Evolutionary conservation across 164 flowering plant species (phyloP).

Genomic region (Annona squamosa): DNA sequence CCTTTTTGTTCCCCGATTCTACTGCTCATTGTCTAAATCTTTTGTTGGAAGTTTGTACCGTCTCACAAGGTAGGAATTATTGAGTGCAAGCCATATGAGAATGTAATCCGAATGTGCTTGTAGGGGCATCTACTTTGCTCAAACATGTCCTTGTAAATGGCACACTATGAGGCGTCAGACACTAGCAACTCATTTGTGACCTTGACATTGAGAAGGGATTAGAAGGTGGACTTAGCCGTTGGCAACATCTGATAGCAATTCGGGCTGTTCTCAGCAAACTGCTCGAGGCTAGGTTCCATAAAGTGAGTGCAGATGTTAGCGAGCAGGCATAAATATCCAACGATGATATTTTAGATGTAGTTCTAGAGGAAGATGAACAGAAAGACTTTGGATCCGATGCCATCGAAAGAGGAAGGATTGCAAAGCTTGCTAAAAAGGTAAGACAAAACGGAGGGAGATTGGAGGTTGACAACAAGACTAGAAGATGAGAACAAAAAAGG

Average conservation of each 20-base stretch:
- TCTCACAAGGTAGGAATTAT: conserved; percentile 91
- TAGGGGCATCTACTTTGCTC: conserved; percentile 83
- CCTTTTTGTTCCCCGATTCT: conserved; percentile 5
- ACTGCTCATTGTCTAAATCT: conserved; percentile 68
- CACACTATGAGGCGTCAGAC: conserved; percentile 66
- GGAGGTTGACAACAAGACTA: conserved; percentile 13
- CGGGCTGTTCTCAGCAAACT: conserved; percentile 87
- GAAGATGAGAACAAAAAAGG: conserved; percentile 26
- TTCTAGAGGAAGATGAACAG: conserved; percentile 59
- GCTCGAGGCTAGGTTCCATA: conserved; percentile 82
- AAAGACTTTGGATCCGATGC: conserved; percentile 31
- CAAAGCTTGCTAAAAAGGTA: conserved; percentile 12
- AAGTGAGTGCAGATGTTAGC: conserved; percentile 64
- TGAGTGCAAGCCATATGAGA: conserved; percentile 78
- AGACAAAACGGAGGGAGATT: conserved; percentile 21
- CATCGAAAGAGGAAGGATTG: background rate
- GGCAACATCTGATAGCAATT: conserved; percentile 83
- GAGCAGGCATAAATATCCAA: conserved; percentile 43
- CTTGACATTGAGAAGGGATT: conserved; percentile 42
- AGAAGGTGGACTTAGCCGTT: conserved; percentile 60
- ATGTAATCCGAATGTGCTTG: conserved; percentile 74
- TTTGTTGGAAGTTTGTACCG: conserved; percentile 85
- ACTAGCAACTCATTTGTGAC: conserved; percentile 33
- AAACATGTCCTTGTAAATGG: conserved; percentile 73
- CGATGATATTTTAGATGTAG: conserved; percentile 41